Conservation (phyloP, 768 basidiomycete genomes). For the Kwoniella europaea region DNA sequence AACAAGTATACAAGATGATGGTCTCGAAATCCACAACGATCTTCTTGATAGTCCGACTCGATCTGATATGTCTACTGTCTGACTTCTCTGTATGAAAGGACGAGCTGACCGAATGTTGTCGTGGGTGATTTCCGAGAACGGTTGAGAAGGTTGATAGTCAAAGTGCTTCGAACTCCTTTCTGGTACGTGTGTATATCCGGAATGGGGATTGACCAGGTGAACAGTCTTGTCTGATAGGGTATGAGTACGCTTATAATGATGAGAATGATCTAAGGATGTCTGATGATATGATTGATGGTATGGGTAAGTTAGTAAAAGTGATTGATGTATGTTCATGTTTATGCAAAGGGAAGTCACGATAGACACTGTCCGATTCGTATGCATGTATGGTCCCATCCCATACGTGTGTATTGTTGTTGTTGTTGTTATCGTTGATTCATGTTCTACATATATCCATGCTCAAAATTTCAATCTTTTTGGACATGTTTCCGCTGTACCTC, state of each 20-base stretch:
- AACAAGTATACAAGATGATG: no score
- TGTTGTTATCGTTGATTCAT: neutral
- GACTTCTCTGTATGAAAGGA: conserved; percentile 2
- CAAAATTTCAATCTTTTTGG: neutral
- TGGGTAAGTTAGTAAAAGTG: neutral
- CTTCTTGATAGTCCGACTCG: neutral
- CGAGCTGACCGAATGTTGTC: neutral
- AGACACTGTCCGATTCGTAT: neutral
- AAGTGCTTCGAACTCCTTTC: neutral
- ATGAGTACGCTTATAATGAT: neutral
- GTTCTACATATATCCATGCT: neutral
- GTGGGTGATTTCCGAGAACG: conserved; percentile 2
- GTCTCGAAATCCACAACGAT: no score
- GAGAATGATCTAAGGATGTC: neutral
- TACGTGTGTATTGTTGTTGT: neutral
- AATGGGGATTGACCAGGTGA: neutral
- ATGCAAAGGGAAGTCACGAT: neutral
- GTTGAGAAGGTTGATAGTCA: neutral
- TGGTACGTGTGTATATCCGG: conserved; percentile 8
- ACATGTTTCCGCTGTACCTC: neutral
- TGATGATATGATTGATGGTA: neutral
- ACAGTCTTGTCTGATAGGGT: neutral
- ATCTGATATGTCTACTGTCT: neutral
- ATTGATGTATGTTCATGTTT: neutral
- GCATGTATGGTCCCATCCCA: neutral